A percentile compares a stretch with the other conserved stretches of the same genome.
Evolutionary conservation across 2,329 filamentous ascomycete species (phyloP).

Genomic region (Colletotrichum eremochloae): DNA sequence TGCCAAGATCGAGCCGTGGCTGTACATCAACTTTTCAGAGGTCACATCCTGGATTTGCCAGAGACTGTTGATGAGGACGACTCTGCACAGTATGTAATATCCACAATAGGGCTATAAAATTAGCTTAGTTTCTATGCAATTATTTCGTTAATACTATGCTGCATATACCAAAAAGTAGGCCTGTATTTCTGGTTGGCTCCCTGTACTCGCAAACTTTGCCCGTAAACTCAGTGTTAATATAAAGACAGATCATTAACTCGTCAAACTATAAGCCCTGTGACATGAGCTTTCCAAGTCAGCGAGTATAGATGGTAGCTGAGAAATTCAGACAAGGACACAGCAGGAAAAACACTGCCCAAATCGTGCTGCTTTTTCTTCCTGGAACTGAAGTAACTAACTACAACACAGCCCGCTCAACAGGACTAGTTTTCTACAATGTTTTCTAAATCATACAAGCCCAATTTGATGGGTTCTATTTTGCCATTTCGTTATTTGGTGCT

Average conservation of each 20-base stretch:
- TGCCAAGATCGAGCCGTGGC: neutral
- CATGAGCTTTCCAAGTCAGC: too few species aligned
- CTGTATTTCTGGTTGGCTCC: neutral
- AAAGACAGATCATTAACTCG: accelerated
- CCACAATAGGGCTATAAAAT: neutral
- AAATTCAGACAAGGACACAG: neutral
- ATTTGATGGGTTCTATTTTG: too few species aligned
- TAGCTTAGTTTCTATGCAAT: neutral
- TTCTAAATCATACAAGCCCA: neutral
- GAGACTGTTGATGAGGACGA: conserved; percentile 1
- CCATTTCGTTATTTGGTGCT: neutral
- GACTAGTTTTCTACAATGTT: neutral
- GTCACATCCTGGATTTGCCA: neutral
- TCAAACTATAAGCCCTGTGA: neutral
- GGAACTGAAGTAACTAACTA: neutral
- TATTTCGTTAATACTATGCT: accelerated
- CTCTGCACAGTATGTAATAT: conserved; percentile 3
- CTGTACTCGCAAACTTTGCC: neutral
- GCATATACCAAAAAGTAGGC: neutral
- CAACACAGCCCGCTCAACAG: accelerated
- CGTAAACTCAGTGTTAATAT: neutral
- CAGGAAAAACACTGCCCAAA: neutral
- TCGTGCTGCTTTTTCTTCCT: neutral
- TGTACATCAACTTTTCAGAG: neutral
- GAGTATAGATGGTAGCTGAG: neutral